Conservation (phyloP, 2,329 filamentous ascomycete species). For the Claviceps sorghi region DNA sequence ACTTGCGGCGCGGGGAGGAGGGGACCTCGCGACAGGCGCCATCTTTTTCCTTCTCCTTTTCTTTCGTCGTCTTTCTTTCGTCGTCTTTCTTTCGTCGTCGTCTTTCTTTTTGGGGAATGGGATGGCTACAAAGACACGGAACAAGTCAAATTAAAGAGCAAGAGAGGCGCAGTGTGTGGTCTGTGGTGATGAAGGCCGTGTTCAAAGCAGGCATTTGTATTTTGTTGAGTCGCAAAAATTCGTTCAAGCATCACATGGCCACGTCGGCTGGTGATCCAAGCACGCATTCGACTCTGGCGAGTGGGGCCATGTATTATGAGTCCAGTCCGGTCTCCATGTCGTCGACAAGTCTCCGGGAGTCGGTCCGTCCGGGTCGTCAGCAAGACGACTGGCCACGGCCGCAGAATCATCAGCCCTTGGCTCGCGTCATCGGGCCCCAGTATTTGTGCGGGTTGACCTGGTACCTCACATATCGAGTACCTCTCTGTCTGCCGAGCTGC, state of each 20-base stretch:
- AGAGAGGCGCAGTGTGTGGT: neutral
- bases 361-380: no score
- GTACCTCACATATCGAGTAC: slow-evolving; percentile 63
- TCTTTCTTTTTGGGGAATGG: neutral
- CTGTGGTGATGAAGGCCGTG: neutral
- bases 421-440: slow-evolving; percentile 72
- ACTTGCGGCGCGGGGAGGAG: neutral
- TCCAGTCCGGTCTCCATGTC: neutral
- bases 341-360: no score
- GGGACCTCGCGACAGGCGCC: neutral
- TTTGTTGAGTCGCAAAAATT: neutral
- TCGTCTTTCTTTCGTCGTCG: no score
- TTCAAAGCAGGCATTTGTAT: neutral
- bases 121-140: neutral
- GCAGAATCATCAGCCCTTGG: slow-evolving; percentile 19
- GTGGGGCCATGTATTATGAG: neutral
- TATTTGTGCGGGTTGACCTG: slow-evolving; percentile 82
- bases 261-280: neutral
- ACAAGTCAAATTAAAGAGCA: neutral
- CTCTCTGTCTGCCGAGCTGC: slow-evolving; percentile 54
- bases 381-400: no score
- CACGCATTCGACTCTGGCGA: neutral
- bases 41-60: neutral
- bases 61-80: neutral
- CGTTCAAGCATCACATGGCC: neutral